Conservation (phyloP, 257 asterid species). For the Nicotiana obtusifolia region DNA sequence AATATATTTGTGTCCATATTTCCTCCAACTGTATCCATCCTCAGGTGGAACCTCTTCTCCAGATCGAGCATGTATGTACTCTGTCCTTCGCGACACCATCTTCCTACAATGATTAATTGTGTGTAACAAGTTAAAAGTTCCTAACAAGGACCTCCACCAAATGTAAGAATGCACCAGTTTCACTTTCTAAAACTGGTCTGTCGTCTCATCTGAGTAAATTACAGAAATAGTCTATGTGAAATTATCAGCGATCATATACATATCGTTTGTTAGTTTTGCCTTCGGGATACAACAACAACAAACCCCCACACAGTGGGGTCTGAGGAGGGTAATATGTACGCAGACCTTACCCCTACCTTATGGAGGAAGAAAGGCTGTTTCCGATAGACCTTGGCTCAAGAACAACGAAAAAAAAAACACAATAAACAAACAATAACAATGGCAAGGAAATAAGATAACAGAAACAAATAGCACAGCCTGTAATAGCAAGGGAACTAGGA, state of each 20-base stretch:
- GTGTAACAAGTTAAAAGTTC: constrained; percentile 9
- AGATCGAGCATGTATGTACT: background rate
- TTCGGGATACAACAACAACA: background rate
- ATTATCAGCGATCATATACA: background rate
- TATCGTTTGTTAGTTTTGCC: background rate
- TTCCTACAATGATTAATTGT: background rate
- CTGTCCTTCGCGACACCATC: background rate
- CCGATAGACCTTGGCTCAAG: too few relatives aligned
- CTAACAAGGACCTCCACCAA: background rate
- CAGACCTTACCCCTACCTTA: too few relatives aligned
- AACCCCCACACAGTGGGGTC: too few relatives aligned
- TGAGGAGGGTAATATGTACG: too few relatives aligned
- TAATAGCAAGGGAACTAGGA: too few relatives aligned
- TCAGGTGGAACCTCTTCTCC: constrained; percentile 16
- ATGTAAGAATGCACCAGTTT: background rate
- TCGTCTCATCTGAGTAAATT: background rate
- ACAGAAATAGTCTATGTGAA: background rate
- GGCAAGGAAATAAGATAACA: too few relatives aligned
- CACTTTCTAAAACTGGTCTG: background rate
- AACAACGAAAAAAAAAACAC: too few relatives aligned
- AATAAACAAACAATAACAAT: too few relatives aligned
- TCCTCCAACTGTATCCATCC: constrained; percentile 43
- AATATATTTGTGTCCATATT: constrained; percentile 46
- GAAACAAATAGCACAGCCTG: too few relatives aligned
- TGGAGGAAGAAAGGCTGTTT: too few relatives aligned